Evolutionary conservation across 208 protist species (phyloP).

Genomic region (Trypanosoma melophagium): DNA sequence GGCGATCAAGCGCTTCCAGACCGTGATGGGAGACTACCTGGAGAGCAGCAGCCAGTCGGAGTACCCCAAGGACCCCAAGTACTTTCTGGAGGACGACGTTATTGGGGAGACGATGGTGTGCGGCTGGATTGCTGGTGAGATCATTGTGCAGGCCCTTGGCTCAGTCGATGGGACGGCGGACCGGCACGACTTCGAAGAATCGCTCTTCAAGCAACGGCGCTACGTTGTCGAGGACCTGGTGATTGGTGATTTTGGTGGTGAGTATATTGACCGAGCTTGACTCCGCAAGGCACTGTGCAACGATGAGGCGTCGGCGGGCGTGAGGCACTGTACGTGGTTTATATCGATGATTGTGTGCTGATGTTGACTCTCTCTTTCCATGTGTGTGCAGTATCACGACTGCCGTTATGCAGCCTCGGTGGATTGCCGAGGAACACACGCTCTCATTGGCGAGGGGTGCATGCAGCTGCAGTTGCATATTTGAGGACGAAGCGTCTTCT

Average conservation of each 20-base stretch:
- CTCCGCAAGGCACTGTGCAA: slow-evolving; percentile 4
- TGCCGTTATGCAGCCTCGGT: too few species aligned
- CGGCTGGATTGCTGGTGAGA: slow-evolving; percentile 29
- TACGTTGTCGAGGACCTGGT: slow-evolving; percentile 29
- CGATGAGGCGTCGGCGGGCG: slow-evolving; percentile 28
- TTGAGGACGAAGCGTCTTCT: too few species aligned
- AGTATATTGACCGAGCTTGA: neutral
- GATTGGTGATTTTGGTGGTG: slow-evolving; percentile 31
- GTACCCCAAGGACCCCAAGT: slow-evolving; percentile 1
- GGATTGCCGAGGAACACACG: too few species aligned
- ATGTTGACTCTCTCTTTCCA: neutral
- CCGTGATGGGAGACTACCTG: slow-evolving; percentile 27
- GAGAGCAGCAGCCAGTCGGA: slow-evolving; percentile 4
- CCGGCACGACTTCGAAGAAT: slow-evolving; percentile 14
- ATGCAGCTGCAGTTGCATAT: too few species aligned
- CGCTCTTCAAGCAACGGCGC: slow-evolving; percentile 28
- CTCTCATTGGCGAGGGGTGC: too few species aligned
- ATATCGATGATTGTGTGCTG: neutral
- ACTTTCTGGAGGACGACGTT: slow-evolving; percentile 21
- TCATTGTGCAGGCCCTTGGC: slow-evolving; percentile 1
- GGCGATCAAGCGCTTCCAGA: slow-evolving; percentile 27
- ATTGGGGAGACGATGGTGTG: slow-evolving; percentile 27
- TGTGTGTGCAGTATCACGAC: too few species aligned
- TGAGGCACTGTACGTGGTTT: slow-evolving; percentile 5
- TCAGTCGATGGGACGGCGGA: slow-evolving; percentile 6